Percentiles rank a stretch among this genome's conserved stretches.
Conservation (phyloP, 371 early-diverging fungal genomes). For the Furculomyces boomerangus region DNA sequence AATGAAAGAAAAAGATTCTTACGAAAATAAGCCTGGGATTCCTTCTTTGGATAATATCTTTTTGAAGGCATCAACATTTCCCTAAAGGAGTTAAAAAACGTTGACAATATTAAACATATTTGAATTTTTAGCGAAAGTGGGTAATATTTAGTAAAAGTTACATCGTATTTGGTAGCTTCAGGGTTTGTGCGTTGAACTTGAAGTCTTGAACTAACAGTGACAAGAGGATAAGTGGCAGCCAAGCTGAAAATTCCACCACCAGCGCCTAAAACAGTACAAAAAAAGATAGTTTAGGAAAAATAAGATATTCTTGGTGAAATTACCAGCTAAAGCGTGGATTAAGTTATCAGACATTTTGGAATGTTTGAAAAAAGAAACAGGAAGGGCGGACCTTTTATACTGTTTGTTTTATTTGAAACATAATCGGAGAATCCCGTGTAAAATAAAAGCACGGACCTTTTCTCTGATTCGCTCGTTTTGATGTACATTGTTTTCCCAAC, state of each 20-base stretch:
- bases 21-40: conserved; percentile 73
- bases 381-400: too few species aligned
- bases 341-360: conserved; percentile 72
- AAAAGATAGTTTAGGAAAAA: background rate
- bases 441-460: too few species aligned
- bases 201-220: conserved; percentile 74
- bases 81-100: conserved; percentile 15
- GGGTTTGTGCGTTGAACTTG: conserved; percentile 63
- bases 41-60: conserved; percentile 85
- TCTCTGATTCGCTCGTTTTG: too few species aligned
- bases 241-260: conserved; percentile 90
- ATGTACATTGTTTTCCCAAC: too few species aligned
- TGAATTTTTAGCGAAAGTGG: too few species aligned
- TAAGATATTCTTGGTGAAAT: background rate
- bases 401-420: too few species aligned
- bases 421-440: too few species aligned
- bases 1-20: conserved; percentile 15
- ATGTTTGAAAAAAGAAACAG: too few species aligned
- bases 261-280: conserved; percentile 46
- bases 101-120: background rate
- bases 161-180: conserved; percentile 42
- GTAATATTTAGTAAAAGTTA: conserved; percentile 9
- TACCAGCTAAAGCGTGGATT: conserved; percentile 78
- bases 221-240: conserved; percentile 86
- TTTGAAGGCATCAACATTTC: conserved; percentile 51